Evolutionary conservation across 148 eudicot genomes (phyloP).

Genomic region (Silene conica): DNA sequence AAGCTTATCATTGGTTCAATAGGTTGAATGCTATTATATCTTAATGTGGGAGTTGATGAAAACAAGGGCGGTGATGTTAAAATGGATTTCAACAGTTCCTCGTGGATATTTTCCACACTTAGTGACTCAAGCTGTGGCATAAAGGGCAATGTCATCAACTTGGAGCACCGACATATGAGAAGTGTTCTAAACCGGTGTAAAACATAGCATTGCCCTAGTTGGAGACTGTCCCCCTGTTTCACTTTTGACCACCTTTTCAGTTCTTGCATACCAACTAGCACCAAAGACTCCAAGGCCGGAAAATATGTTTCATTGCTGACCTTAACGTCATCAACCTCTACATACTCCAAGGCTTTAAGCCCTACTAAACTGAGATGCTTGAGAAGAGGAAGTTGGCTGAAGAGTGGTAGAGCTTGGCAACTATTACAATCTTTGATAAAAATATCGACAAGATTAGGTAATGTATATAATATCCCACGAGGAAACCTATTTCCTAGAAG

Average conservation of each 20-base stretch:
- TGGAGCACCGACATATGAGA: not conserved
- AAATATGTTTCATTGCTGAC: conserved; percentile 3
- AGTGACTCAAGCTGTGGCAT: conserved; percentile 14
- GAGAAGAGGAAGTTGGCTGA: conserved; percentile 16
- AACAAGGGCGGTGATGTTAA: not conserved
- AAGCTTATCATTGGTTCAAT: no score
- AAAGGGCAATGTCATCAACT: conserved; percentile 15
- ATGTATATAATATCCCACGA: not conserved
- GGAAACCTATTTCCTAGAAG: not conserved
- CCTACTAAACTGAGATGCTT: not conserved
- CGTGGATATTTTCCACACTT: not conserved
- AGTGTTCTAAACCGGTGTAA: conserved; percentile 15
- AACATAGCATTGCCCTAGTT: not conserved
- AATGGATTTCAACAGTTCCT: conserved; percentile 9
- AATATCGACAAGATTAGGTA: conserved; percentile 13
- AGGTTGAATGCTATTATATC: no score
- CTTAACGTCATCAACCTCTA: not conserved
- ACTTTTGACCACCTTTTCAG: conserved; percentile 16
- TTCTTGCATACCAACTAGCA: no score
- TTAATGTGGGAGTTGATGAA: not conserved
- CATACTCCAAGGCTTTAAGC: conserved; percentile 11
- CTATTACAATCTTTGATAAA: not conserved
- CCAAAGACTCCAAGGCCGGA: conserved; percentile 11
- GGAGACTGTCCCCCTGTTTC: not conserved
- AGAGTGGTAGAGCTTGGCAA: conserved; percentile 11